Percentiles rank a stretch among this genome's conserved stretches.
Conservation (phyloP, 305 asterid species). For the Fraxinus paxiana region DNA sequence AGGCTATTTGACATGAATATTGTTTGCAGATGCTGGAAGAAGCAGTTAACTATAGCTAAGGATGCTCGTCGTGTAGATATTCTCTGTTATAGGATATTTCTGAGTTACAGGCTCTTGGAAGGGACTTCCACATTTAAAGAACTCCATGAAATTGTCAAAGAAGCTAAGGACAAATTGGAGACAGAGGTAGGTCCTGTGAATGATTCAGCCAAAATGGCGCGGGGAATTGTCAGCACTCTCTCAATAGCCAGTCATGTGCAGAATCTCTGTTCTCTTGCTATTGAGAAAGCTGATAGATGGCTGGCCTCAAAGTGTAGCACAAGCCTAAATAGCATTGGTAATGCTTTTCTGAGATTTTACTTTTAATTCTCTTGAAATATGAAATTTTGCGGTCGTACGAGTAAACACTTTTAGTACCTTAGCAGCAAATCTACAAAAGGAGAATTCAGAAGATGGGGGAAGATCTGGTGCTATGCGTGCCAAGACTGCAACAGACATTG, state of each 20-base stretch:
- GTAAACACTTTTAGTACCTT: conserved; percentile 17
- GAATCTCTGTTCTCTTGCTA: conserved; percentile 68
- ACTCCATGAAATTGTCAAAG: conserved; percentile 65
- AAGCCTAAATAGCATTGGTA: conserved; percentile 42
- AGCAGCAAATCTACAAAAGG: conserved; percentile 47
- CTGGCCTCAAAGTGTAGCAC: conserved; percentile 35
- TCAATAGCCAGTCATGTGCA: conserved; percentile 69
- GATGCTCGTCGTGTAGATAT: conserved; percentile 81
- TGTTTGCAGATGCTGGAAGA: conserved; percentile 69
- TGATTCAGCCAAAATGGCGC: conserved; percentile 82
- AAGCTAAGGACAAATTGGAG: conserved; percentile 74
- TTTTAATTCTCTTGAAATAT: conserved; percentile 11
- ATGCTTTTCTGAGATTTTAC: not conserved
- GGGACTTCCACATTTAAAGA: conserved; percentile 72
- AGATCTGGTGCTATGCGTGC: conserved; percentile 35
- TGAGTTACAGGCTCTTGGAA: conserved; percentile 73
- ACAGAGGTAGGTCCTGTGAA: conserved; percentile 74
- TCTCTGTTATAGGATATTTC: conserved; percentile 67
- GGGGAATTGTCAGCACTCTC: conserved; percentile 79
- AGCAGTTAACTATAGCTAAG: conserved; percentile 73
- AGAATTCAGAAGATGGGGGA: conserved; percentile 42
- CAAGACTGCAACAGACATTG: conserved; percentile 40
- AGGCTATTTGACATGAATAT: not conserved
- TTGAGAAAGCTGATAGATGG: conserved; percentile 74
- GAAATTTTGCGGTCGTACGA: conserved; percentile 1